Base-by-base conservation (phyloP, 768 basidiomycete genomes). In the Boletus reticulatus region DNA sequence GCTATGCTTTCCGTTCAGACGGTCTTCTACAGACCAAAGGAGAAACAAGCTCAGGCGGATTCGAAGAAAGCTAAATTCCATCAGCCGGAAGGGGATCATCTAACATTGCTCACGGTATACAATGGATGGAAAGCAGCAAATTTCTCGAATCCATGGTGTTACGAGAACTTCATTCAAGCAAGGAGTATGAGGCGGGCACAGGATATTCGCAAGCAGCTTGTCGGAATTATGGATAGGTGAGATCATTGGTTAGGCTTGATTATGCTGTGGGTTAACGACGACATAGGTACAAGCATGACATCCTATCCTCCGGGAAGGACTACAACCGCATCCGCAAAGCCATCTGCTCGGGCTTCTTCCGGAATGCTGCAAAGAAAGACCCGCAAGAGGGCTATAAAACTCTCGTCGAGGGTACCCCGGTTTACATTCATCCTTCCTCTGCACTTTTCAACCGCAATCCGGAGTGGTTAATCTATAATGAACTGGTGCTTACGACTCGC, bases 41-140 rank as follows among this genome's bases (percentile, higher is more conserved):
- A 98, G 74, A 98, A 98, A 74, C 97, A 98, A 70, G 94, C 92
- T 12, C 96, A 98, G 73, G 97, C 97, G 0, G 97, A 99, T 73
- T 94, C 96, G 36, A 98, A 99, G 78, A 99, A 98, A 72, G 97
- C 97, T 32, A 99, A 99, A 72, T 99, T 99, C 75, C 96, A 98
- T 73, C 93, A 98, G 69, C 93, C 97, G 1, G 97, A 98, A 76
- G 97, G 97, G 10, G 97, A 98, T 66, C 92, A 98, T 69, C 75
- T 96, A 34, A 96, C 93, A 12, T 73, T 95, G 37, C 75, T 94
- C 58, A 90, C 96, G 7, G 97, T 99, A 3, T 99, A 98, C 75
- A 99, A 98, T 63, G 97, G 93, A 16, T 99, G 97, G 97, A 97
- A 98, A 68, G 87, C 80, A 6, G 92, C 89, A 55, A 97, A 91